phyloP scores from a whole-genome alignment of 176 grass and related monocot genomes.

The Puya raimondii region DNA sequence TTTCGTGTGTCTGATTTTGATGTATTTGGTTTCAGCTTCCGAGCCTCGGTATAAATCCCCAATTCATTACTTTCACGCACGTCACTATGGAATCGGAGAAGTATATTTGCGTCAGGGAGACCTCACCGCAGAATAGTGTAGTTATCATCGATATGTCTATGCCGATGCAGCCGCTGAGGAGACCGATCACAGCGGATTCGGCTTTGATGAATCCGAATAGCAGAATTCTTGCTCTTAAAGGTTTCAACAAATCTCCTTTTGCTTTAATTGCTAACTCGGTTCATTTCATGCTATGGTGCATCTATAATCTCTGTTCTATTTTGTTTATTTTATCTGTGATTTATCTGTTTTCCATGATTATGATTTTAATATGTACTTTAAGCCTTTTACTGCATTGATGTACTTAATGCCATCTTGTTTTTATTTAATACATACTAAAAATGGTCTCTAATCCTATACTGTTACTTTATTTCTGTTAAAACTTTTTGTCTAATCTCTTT shows the following conservation, averaged over 20 bases:
- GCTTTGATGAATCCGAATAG: slow-evolving; percentile 94
- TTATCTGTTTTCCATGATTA: neutral
- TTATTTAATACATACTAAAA: too few relatives aligned
- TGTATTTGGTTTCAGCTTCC: slow-evolving; percentile 47
- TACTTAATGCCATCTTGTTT: too few relatives aligned
- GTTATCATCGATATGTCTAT: slow-evolving; percentile 96
- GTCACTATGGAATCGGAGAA: slow-evolving; percentile 99
- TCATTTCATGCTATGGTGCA: too few relatives aligned
- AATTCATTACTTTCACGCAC: slow-evolving; percentile 98
- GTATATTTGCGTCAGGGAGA: slow-evolving; percentile 97
- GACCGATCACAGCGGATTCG: slow-evolving; percentile 95
- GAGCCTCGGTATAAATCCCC: slow-evolving; percentile 83
- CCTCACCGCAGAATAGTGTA: slow-evolving; percentile 93
- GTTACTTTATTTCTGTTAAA: too few relatives aligned
- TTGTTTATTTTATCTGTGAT: neutral
- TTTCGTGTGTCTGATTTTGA: neutral
- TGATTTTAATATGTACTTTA: too few relatives aligned
- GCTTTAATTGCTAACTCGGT: neutral
- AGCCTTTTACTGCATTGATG: too few relatives aligned
- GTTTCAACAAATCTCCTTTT: slow-evolving; percentile 20
- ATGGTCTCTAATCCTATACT: too few relatives aligned
- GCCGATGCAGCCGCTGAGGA: slow-evolving; percentile 82
- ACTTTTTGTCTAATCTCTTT: too few relatives aligned
- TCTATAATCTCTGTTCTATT: too few relatives aligned
- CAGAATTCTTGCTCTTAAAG: slow-evolving; percentile 97